These are phyloP conservation scores for Striga hermonthica DNA, from an alignment of 305 asterid species.

Conservation along the genomic window DNA sequence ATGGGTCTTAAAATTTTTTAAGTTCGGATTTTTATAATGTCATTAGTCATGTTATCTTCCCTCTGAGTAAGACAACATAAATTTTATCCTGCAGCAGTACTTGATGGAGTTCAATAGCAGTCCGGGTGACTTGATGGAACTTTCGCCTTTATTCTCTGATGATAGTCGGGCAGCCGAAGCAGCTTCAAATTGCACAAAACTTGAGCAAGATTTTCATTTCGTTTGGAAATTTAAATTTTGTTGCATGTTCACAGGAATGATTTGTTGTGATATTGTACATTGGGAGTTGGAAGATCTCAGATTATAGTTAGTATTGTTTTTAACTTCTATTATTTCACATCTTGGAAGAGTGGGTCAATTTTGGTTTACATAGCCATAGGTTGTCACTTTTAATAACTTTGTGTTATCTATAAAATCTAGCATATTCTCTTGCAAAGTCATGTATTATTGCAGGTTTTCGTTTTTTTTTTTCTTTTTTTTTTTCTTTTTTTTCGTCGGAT, in stretches of 20 bases:
- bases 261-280: neutral
- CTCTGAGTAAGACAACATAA: conserved; percentile 23
- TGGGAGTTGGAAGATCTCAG: conserved; percentile 16
- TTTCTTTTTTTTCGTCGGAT: too few relatives aligned
- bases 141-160: conserved; percentile 92
- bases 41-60: conserved; percentile 19
- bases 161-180: conserved; percentile 98
- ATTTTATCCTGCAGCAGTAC: conserved; percentile 59
- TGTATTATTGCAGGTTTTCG: conserved; percentile 18
- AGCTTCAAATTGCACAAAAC: conserved; percentile 93
- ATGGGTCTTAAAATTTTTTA: conserved; percentile 12
- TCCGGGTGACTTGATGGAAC: conserved; percentile 99
- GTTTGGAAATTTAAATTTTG: conserved; percentile 18
- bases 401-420: conserved; percentile 13
- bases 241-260: conserved; percentile 20
- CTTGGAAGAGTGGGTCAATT: conserved; percentile 27
- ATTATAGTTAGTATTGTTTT: neutral
- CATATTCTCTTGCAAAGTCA: conserved; percentile 8
- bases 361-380: conserved; percentile 18
- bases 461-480: too few relatives aligned
- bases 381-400: conserved; percentile 1
- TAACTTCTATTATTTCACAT: conserved; percentile 9
- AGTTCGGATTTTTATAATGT: conserved; percentile 18
- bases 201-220: conserved; percentile 61
- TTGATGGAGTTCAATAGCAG: conserved; percentile 98